These are phyloP conservation scores for Forsythia viridissima DNA, from an alignment of 257 asterid species.

Conservation along the genomic window DNA sequence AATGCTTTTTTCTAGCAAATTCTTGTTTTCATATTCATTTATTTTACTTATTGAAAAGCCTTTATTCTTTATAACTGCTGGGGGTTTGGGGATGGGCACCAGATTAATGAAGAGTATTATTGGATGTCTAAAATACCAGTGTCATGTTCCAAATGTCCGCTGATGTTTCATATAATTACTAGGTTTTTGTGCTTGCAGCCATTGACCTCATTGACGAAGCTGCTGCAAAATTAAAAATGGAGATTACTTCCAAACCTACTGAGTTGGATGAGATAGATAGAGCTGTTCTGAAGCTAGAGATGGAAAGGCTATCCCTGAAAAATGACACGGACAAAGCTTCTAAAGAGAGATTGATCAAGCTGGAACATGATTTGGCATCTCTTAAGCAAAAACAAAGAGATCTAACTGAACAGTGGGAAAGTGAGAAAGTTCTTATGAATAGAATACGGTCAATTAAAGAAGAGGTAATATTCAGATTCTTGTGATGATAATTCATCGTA, in stretches of 20 bases:
- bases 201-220: conserved; percentile 98
- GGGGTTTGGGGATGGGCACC: neutral
- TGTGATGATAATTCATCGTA: neutral
- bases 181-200: conserved; percentile 48
- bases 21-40: neutral
- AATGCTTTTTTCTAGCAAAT: neutral
- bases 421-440: conserved; percentile 74
- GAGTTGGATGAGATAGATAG: conserved; percentile 85
- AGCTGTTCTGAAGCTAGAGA: conserved; percentile 81
- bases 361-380: conserved; percentile 72
- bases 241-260: conserved; percentile 90
- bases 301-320: conserved; percentile 88
- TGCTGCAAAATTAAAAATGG: conserved; percentile 96
- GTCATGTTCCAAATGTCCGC: neutral
- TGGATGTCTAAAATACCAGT: neutral
- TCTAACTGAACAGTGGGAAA: conserved; percentile 83
- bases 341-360: conserved; percentile 71
- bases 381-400: conserved; percentile 68
- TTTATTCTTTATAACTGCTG: neutral
- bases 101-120: neutral
- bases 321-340: conserved; percentile 85
- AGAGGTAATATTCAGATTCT: conserved; percentile 56
- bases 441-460: conserved; percentile 75
- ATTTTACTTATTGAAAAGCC: neutral
- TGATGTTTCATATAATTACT: neutral